These are phyloP conservation scores for Lipomyces sp. DNA, from an alignment of 805 yeast species.

Conservation along the genomic window DNA sequence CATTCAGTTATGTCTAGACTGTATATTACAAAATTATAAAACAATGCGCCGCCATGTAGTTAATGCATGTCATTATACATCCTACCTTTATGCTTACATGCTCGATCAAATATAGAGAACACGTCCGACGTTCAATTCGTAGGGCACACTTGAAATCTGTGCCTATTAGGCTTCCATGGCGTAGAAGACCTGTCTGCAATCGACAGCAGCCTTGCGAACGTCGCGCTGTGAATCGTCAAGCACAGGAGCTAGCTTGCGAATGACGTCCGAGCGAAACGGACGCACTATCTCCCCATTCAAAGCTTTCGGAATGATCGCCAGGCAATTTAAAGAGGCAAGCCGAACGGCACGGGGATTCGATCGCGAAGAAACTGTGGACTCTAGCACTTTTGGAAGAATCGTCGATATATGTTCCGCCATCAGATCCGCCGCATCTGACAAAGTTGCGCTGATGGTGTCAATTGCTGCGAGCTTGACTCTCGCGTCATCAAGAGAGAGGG, in stretches of 20 bases:
- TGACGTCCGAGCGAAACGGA: constrained; percentile 51
- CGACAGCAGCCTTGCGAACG: constrained; percentile 73
- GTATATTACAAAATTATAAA: constrained; percentile 1
- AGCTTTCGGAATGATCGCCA: constrained; percentile 47
- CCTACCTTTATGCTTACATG: background rate
- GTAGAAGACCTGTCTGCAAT: constrained; percentile 72
- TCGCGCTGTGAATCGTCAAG: constrained; percentile 72
- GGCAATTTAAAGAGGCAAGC: constrained; percentile 53
- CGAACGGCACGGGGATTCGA: constrained; percentile 52
- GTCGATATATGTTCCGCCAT: constrained; percentile 54
- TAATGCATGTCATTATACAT: background rate
- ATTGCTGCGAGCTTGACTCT: constrained; percentile 60
- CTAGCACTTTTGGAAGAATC: constrained; percentile 54
- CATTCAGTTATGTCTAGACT: background rate
- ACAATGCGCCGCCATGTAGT: background rate
- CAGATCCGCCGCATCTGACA: constrained; percentile 54
- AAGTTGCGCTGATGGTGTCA: constrained; percentile 54
- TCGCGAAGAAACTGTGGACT: constrained; percentile 27
- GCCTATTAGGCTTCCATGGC: constrained; percentile 35
- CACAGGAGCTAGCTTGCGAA: constrained; percentile 48
- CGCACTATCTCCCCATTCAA: constrained; percentile 44
- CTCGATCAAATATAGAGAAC: too few species aligned
- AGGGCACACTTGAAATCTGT: background rate
- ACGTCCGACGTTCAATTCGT: too few species aligned
- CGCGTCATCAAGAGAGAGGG: constrained; percentile 47